A percentile compares a stretch with the other conserved stretches of the same genome.
Evolutionary conservation across 177 flowering plant species (phyloP).

Genomic region (Telopea speciosissima): DNA sequence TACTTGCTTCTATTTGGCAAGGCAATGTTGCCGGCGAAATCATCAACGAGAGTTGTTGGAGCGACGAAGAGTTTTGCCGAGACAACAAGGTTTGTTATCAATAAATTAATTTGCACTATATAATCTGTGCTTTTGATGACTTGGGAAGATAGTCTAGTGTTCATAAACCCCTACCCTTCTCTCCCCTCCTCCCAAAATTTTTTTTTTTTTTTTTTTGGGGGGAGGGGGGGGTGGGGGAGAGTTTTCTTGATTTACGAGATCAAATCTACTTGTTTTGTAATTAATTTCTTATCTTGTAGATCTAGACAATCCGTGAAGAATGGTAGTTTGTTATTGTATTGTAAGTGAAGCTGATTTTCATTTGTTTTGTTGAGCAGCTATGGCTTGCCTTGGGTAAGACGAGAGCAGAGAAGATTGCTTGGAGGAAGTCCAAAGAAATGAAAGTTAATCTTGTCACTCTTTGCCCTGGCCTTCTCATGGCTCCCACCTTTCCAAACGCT

Average conservation of each 20-base stretch:
- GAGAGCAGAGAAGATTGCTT: conserved; percentile 36
- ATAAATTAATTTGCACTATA: too few relatives aligned
- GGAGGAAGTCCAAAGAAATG: conserved; percentile 34
- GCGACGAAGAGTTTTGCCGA: conserved; percentile 35
- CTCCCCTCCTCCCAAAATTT: too few relatives aligned
- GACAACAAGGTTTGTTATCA: conserved; percentile 31
- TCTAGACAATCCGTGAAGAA: too few relatives aligned
- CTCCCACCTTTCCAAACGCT: conserved; percentile 20
- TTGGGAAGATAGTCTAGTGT: too few relatives aligned
- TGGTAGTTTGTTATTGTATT: neutral
- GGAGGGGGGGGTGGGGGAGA: too few relatives aligned
- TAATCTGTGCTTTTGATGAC: too few relatives aligned
- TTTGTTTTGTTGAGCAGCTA: conserved; percentile 20
- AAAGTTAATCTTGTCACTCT: conserved; percentile 33
- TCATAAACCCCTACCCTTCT: too few relatives aligned
- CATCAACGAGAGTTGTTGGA: conserved; percentile 40
- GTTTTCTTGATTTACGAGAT: too few relatives aligned
- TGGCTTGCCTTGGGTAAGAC: conserved; percentile 52
- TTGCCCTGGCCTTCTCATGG: conserved; percentile 39
- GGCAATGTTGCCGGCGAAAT: neutral
- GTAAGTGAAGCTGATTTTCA: neutral
- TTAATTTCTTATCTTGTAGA: too few relatives aligned
- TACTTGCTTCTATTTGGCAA: conserved; percentile 38
- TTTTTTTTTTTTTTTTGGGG: too few relatives aligned
- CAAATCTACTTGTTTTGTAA: too few relatives aligned